A percentile compares a stretch with the other conserved stretches of the same genome.
These are phyloP conservation scores for Sanghuangporus weigelae DNA, from an alignment of 1,284 basidiomycete genomes.

Conservation along the genomic window DNA sequence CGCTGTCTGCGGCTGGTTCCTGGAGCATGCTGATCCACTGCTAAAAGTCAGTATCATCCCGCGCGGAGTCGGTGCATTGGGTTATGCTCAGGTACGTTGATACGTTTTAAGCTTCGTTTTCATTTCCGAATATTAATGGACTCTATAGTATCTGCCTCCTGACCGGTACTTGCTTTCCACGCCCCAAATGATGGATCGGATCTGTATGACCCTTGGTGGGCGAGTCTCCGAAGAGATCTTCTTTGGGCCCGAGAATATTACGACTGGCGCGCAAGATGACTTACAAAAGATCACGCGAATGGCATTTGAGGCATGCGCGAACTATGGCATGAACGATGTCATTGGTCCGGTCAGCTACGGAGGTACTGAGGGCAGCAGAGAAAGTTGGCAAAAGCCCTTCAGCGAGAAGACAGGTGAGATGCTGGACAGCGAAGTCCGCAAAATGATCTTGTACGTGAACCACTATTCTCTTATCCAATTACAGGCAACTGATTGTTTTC, in stretches of 20 bases:
- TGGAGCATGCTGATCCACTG: conserved; percentile 95
- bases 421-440: conserved; percentile 87
- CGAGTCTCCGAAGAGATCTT: conserved; percentile 98
- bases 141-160: conserved; percentile 80
- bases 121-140: conserved; percentile 7
- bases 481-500: background rate
- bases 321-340: conserved; percentile 93
- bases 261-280: conserved; percentile 97
- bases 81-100: conserved; percentile 82
- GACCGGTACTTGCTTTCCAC: conserved; percentile 96
- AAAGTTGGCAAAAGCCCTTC: conserved; percentile 96
- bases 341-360: conserved; percentile 97
- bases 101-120: conserved; percentile 1
- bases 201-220: conserved; percentile 99
- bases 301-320: conserved; percentile 93
- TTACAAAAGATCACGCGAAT: conserved; percentile 97
- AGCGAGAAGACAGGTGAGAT: conserved; percentile 96
- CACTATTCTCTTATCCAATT: background rate
- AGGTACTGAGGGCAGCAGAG: conserved; percentile 75
- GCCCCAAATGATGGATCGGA: conserved; percentile 91
- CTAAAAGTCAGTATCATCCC: conserved; percentile 99
- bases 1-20: conserved; percentile 97
- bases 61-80: conserved; percentile 91
- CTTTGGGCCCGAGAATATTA: conserved; percentile 90
- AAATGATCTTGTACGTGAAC: conserved; percentile 78